Evolutionary conservation across 192 early-diverging fungal genomes (phyloP), one percentile per base, ranked within the genome.

Genomic region (Coemansia sp.): DNA sequence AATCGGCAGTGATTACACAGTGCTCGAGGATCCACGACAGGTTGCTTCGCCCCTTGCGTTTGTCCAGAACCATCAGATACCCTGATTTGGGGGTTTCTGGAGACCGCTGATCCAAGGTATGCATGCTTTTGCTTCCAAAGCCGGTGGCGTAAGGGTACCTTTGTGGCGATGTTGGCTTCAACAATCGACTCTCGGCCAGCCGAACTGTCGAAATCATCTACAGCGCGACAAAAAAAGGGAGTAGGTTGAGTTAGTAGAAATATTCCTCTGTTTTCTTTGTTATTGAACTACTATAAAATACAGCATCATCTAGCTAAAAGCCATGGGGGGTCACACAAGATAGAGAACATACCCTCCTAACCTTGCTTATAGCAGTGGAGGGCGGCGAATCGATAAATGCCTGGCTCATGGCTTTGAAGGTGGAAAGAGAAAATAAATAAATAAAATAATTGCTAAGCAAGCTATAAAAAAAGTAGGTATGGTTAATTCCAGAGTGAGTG

Each of bases 1-100:
- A 58, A 7, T 67, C 42, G n/a, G 28, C 23, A 13, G 62, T 68
- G 63, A 75, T 58, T 37, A 59, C 49, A 48, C 72, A 69, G 33
- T 64, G 56, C 25, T 65, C 63, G 46, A 71, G 42, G 16, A 35
- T 21, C 58, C 63, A 71, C 29, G 62, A 30, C 20, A 57, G 16
- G 18, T 35, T 57, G 30, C 23, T 53, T 4, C 42, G 40, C 23
- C 62, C 66, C 45, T 69, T 59, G n/a, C 52, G 63, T 35, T 58
- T 65, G 72, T 75, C 72, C 42, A 59, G 64, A 5, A 75, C 52
- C 67, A 68, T 57, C 39, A 75, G 42, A 35, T 75, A 75, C 56
- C 72, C 72, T 5, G 62, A 29, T 25, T 75, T 75, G n/a, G 30
- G 23, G 6, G 51, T 18, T 20, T 61, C 34, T 59, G 46, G 37